These are phyloP conservation scores for Peniophora sp. DNA, from an alignment of 1,284 basidiomycete species.

Conservation along the genomic window DNA sequence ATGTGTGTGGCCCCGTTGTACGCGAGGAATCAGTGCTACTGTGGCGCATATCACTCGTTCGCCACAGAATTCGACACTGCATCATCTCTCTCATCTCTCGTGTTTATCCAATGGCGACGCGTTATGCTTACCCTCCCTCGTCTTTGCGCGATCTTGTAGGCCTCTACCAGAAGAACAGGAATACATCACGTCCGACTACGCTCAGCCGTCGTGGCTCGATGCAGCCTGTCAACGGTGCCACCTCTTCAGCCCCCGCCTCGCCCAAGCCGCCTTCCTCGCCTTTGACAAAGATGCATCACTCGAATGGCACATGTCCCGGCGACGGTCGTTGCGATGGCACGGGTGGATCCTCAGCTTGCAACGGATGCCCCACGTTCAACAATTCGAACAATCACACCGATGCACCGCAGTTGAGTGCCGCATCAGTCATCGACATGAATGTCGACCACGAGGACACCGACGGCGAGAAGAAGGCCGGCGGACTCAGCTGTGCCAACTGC, in stretches of 20 bases:
- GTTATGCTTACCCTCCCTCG: constrained; percentile 17
- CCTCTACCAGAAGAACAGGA: constrained; percentile 55
- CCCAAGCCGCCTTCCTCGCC: constrained; percentile 14
- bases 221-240: neutral
- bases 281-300: constrained; percentile 19
- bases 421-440: constrained; percentile 1
- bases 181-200: constrained; percentile 24
- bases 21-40: neutral
- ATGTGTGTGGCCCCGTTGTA: constrained; percentile 7
- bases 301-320: constrained; percentile 82
- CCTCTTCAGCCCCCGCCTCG: neutral
- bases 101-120: constrained; percentile 9
- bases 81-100: constrained; percentile 5
- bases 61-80: constrained; percentile 10
- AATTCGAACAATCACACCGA: constrained; percentile 52
- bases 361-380: constrained; percentile 92
- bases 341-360: constrained; percentile 84
- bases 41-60: constrained; percentile 13
- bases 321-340: constrained; percentile 94
- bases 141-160: constrained; percentile 27
- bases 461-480: constrained; percentile 41
- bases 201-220: constrained; percentile 1
- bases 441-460: constrained; percentile 19
- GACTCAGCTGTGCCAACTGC: constrained; percentile 85
- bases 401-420: constrained; percentile 10